Percentiles rank a stretch among this genome's conserved stretches.
These are phyloP conservation scores for Euryodendron excelsum DNA, from an alignment of 148 eudicot genomes.

Conservation along the genomic window DNA sequence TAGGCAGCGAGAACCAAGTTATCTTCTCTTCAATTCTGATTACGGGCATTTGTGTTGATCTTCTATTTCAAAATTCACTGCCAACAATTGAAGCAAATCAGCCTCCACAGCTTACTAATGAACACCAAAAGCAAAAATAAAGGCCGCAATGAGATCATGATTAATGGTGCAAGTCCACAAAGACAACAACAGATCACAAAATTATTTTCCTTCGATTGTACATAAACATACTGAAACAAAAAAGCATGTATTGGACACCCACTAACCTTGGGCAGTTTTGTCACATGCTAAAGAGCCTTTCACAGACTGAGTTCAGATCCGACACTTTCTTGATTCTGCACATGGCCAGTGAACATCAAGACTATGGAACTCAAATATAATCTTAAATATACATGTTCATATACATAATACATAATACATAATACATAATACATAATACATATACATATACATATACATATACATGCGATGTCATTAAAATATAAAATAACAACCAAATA, in stretches of 20 bases:
- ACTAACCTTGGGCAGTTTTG: conserved; percentile 14
- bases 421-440: no score
- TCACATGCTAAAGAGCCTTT: conserved; percentile 25
- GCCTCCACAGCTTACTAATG: background rate
- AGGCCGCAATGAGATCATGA: background rate
- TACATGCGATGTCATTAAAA: no score
- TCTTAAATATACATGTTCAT: background rate
- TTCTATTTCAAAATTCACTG: conserved; percentile 2
- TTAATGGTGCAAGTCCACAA: background rate
- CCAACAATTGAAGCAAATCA: background rate
- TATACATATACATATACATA: no score
- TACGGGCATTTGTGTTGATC: background rate
- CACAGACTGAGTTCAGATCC: conserved; percentile 31
- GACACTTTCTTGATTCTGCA: conserved; percentile 40
- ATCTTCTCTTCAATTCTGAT: background rate
- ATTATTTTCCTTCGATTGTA: background rate
- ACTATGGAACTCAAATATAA: background rate
- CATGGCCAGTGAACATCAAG: background rate
- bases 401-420: background rate
- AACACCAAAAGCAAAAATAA: background rate
- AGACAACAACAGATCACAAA: background rate
- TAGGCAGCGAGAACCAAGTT: background rate
- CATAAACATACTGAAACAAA: background rate
- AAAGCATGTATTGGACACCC: background rate
- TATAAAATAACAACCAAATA: no score